Percentiles rank a stretch among this genome's conserved stretches.
Evolutionary conservation across 192 early-diverging fungal genomes (phyloP).

Genomic region (Backusella liffmaniae): DNA sequence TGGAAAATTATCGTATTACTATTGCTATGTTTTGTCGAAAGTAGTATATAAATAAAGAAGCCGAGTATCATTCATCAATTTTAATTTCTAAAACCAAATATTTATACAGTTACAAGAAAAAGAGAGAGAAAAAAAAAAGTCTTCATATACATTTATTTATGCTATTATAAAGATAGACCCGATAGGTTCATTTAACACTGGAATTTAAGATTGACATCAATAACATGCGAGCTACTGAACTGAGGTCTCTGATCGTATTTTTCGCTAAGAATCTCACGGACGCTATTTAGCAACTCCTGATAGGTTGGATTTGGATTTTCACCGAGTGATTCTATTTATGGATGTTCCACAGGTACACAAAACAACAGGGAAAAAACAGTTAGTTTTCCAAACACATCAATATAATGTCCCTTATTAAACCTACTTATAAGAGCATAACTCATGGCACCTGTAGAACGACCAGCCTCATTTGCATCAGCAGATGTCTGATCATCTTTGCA

Average conservation of each 20-base stretch:
- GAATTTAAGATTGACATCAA: conserved; percentile 44
- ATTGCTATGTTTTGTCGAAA: too few species aligned
- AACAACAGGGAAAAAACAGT: background rate
- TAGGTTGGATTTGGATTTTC: conserved; percentile 63
- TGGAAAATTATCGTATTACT: background rate
- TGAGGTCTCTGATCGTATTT: conserved; percentile 82
- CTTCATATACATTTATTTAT: conserved; percentile 12
- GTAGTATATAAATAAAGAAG: background rate
- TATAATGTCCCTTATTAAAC: conserved; percentile 12
- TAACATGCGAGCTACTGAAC: conserved; percentile 59
- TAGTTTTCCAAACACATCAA: background rate
- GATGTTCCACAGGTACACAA: background rate
- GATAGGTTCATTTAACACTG: conserved; percentile 17
- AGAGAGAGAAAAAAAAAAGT: background rate
- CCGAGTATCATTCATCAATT: background rate
- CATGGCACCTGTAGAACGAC: conserved; percentile 71
- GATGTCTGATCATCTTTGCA: conserved; percentile 86
- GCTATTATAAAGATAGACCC: background rate
- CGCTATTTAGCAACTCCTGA: conserved; percentile 64
- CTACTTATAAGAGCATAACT: conserved; percentile 67
- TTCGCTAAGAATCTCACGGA: conserved; percentile 61
- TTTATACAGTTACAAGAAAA: background rate
- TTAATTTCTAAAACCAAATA: background rate
- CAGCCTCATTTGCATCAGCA: conserved; percentile 67
- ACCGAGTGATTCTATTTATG: conserved; percentile 39